Conservation (phyloP, 768 basidiomycete genomes). For the Lactifluus volemus region DNA sequence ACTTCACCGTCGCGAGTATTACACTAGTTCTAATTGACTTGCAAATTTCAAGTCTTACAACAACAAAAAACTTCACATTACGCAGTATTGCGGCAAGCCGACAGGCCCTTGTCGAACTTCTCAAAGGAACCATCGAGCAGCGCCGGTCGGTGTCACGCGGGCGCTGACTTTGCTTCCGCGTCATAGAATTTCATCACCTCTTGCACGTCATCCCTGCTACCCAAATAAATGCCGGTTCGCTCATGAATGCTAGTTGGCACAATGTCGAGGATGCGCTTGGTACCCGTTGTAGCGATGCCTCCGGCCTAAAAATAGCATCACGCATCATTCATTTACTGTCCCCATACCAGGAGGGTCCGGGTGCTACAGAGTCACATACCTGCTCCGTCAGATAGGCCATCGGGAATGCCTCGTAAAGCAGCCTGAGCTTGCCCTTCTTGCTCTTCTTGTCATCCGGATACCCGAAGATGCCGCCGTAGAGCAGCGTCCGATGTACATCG, state of each 20-base stretch:
- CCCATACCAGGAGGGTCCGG: neutral
- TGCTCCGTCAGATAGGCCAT: slow-evolving; percentile 96
- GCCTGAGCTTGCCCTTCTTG: slow-evolving; percentile 88
- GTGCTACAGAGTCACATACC: slow-evolving; percentile 34
- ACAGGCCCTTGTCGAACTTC: neutral
- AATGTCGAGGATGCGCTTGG: slow-evolving; percentile 88
- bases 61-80: neutral
- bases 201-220: slow-evolving; percentile 85
- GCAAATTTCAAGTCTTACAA: neutral
- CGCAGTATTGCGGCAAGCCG: neutral
- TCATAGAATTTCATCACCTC: slow-evolving; percentile 86
- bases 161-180: slow-evolving; percentile 20
- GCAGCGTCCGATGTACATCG: slow-evolving; percentile 90
- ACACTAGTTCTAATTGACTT: neutral
- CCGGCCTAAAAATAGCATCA: slow-evolving; percentile 58
- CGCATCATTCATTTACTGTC: slow-evolving; percentile 16
- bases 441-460: slow-evolving; percentile 98
- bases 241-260: slow-evolving; percentile 83
- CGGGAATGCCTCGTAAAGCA: slow-evolving; percentile 96
- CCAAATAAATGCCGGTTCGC: slow-evolving; percentile 88
- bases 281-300: slow-evolving; percentile 93
- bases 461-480: slow-evolving; percentile 98
- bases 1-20: neutral
- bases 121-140: neutral
- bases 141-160: neutral